These are phyloP conservation scores for Candida rishiriensis DNA, from an alignment of 805 yeast species.

Conservation along the genomic window DNA sequence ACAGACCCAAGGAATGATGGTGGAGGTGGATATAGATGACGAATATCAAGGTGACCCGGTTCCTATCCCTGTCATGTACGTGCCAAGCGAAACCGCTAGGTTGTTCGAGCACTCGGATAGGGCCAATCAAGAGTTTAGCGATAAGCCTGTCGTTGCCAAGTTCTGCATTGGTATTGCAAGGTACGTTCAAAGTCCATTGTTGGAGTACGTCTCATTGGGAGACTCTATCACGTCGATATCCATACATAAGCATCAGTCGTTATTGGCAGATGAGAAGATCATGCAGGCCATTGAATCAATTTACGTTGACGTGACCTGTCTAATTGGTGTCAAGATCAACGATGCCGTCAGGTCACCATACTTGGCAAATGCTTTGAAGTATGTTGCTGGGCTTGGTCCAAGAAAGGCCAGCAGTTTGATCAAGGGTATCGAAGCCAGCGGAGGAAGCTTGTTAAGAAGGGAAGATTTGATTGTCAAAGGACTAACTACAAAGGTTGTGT, in stretches of 20 bases:
- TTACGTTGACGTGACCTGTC: constrained; percentile 83
- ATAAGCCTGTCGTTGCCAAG: constrained; percentile 71
- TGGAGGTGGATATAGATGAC: constrained; percentile 41
- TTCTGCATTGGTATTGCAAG: constrained; percentile 90
- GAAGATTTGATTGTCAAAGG: constrained; percentile 81
- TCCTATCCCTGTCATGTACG: constrained; percentile 68
- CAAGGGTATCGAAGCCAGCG: constrained; percentile 68
- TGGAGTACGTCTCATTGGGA: constrained; percentile 80
- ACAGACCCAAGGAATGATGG: constrained; percentile 48
- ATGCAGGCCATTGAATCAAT: constrained; percentile 68
- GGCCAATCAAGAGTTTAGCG: constrained; percentile 76
- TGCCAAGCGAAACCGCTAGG: constrained; percentile 89
- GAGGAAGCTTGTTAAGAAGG: constrained; percentile 61
- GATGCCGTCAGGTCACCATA: constrained; percentile 78
- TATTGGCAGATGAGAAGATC: constrained; percentile 61
- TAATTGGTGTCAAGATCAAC: constrained; percentile 92
- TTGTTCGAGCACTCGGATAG: constrained; percentile 76
- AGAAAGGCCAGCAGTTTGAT: constrained; percentile 87
- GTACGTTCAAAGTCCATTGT: constrained; percentile 86
- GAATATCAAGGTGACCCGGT: constrained; percentile 30
- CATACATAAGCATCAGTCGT: constrained; percentile 65
- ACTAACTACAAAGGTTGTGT: constrained; percentile 73
- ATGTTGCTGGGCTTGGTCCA: constrained; percentile 89
- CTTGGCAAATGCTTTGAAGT: constrained; percentile 66
- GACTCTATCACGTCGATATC: constrained; percentile 66